Percentiles rank a stretch among this genome's conserved stretches.
These are phyloP conservation scores for Myxozyma melibiosi DNA, from an alignment of 805 yeast species.

Conservation along the genomic window DNA sequence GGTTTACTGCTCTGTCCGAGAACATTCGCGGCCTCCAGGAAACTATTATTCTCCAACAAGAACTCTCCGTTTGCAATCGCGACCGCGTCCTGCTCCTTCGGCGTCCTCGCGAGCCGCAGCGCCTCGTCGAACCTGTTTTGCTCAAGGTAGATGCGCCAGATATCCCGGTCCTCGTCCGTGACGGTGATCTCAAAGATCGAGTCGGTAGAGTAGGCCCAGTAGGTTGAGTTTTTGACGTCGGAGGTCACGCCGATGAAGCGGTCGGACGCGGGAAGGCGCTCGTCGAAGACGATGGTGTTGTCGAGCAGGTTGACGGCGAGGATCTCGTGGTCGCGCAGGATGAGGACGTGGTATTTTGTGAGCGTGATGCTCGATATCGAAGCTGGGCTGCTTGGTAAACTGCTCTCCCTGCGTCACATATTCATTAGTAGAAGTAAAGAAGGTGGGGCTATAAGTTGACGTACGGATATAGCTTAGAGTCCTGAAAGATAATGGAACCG, in stretches of 20 bases:
- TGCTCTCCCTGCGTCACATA: constrained; percentile 23
- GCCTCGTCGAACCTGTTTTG: constrained; percentile 67
- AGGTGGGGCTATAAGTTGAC: too few relatives aligned
- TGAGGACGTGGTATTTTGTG: constrained; percentile 57
- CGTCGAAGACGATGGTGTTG: constrained; percentile 50
- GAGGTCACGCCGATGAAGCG: constrained; percentile 51
- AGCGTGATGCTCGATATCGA: constrained; percentile 46
- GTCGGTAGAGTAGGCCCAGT: constrained; percentile 69
- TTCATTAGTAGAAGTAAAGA: neutral
- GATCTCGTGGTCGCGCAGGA: constrained; percentile 51
- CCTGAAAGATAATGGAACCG: constrained; percentile 36
- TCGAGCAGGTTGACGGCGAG: constrained; percentile 55
- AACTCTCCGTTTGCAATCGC: constrained; percentile 58
- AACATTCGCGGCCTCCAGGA: constrained; percentile 50
- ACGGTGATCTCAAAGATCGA: constrained; percentile 72
- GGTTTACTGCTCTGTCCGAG: constrained; percentile 67
- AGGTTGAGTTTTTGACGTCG: constrained; percentile 59
- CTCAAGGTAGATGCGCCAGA: constrained; percentile 69
- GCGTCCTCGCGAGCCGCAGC: constrained; percentile 48
- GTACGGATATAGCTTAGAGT: constrained; percentile 43
- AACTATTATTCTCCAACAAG: constrained; percentile 43
- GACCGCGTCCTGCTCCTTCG: constrained; percentile 52
- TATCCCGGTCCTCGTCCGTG: constrained; percentile 66
- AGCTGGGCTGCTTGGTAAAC: constrained; percentile 17
- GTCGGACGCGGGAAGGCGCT: constrained; percentile 46